Evolutionary conservation across 495 filamentous ascomycete genomes (phyloP), one percentile per base, ranked within the genome.

Genomic region (Trichodelitschia bisporula): DNA sequence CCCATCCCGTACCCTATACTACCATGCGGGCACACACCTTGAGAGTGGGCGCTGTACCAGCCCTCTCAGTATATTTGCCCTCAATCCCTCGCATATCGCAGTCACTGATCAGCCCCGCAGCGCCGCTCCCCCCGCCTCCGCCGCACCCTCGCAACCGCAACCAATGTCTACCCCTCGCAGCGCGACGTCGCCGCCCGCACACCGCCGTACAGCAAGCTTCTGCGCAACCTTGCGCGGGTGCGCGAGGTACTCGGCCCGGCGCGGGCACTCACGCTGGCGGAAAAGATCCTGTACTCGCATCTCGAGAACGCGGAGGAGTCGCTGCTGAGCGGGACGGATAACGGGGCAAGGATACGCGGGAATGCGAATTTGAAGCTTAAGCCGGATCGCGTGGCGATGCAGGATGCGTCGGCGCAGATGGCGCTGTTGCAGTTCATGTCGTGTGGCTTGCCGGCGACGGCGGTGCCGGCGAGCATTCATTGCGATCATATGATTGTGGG

Each of bases 401-500:
- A 97, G 51, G 86, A 97, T 63, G 86, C 86, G 18, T 91, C 80
- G 1, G 86, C 86, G 11, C 86, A 97, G 53, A 97, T 95, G 86
- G 86, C 86, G 9, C 54, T 97, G 35, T 55, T 97, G 28, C 86
- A 97, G 53, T 97, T 97, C 64, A 97, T 97, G 84, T 77, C 79
- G 15, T 95, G 86, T 47, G 77, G 76, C 36, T 59, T 95, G 13
- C 71, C 77, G 16, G 73, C 72, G 31, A 91, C 86, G 1, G 80
- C 80, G n/a, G 83, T 95, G 18, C 86, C 86, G 10, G 84, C 86
- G 19, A 91, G 80, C 51, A 95, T 95, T 36, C 86, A 97, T 57
- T 97, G 86, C 47, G 86, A 97, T 53, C 86, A 97, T 47, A 78
- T 97, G 72, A 97, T 97, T 60, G 84, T 95, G 29, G 86, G 86